A percentile compares a stretch with the other conserved stretches of the same genome.
Evolutionary conservation across 805 yeast genomes (phyloP).

Genomic region (Yamadazyma paraphyllophila): DNA sequence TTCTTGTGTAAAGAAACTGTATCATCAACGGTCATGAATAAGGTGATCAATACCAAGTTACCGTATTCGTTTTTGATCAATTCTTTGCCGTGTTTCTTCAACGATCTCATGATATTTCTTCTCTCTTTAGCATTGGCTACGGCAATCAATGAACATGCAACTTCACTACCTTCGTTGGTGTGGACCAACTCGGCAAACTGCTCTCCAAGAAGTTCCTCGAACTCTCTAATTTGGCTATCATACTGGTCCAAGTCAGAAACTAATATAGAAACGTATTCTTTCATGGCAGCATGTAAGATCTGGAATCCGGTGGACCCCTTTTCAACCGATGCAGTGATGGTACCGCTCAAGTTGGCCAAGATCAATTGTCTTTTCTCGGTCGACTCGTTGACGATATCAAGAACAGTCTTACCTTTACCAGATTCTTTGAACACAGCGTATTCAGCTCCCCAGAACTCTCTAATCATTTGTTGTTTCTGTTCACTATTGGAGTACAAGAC

Average conservation of each 20-base stretch:
- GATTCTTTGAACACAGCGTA: slow-evolving; percentile 85
- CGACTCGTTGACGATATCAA: slow-evolving; percentile 63
- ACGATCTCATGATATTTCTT: slow-evolving; percentile 66
- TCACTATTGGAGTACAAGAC: slow-evolving; percentile 80
- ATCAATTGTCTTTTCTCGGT: slow-evolving; percentile 78
- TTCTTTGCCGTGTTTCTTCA: slow-evolving; percentile 73
- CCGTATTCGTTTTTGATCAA: slow-evolving; percentile 85
- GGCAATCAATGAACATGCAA: slow-evolving; percentile 78
- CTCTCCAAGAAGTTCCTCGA: slow-evolving; percentile 78
- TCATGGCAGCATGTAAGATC: slow-evolving; percentile 94
- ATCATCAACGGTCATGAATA: slow-evolving; percentile 89
- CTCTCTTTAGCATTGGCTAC: slow-evolving; percentile 90
- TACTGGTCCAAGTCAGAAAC: slow-evolving; percentile 44
- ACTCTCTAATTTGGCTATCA: slow-evolving; percentile 67
- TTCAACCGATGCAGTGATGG: slow-evolving; percentile 86
- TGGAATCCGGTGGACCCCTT: slow-evolving; percentile 97
- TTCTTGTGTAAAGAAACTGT: slow-evolving; percentile 79
- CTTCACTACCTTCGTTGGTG: slow-evolving; percentile 91
- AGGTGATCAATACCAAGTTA: slow-evolving; percentile 70
- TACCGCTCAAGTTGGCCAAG: slow-evolving; percentile 71
- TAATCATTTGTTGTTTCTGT: slow-evolving; percentile 85
- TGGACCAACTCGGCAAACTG: slow-evolving; percentile 94
- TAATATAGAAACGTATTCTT: slow-evolving; percentile 74
- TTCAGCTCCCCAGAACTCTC: slow-evolving; percentile 96
- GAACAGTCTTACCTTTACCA: slow-evolving; percentile 59